Conservation (phyloP, 805 yeast genomes). For the Candida koratica region DNA sequence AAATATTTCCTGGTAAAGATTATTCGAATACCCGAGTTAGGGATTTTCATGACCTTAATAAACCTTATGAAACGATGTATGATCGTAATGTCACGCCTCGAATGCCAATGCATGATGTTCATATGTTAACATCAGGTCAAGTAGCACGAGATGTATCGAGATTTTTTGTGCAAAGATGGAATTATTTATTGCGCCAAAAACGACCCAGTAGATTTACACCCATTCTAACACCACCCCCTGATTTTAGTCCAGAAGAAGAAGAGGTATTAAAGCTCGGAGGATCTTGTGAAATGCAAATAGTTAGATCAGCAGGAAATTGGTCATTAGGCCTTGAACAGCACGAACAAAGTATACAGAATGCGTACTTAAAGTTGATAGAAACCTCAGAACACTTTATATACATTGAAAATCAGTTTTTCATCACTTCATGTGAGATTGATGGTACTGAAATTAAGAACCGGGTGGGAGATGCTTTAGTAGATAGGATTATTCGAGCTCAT, state of each 20-base stretch:
- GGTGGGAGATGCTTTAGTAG: conserved; percentile 97
- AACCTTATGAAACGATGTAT: conserved; percentile 89
- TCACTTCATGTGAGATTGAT: conserved; percentile 83
- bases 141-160: conserved; percentile 89
- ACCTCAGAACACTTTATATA: conserved; percentile 89
- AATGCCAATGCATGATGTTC: conserved; percentile 99
- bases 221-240: conserved; percentile 86
- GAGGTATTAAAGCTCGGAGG: conserved; percentile 59
- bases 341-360: conserved; percentile 89
- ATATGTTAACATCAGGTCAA: conserved; percentile 92
- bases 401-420: conserved; percentile 92
- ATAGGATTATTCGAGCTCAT: conserved; percentile 86
- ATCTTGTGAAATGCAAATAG: conserved; percentile 84
- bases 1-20: conserved; percentile 93
- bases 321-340: conserved; percentile 81
- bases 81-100: conserved; percentile 78
- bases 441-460: conserved; percentile 81
- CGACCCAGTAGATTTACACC: conserved; percentile 95
- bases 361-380: conserved; percentile 86
- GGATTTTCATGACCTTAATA: conserved; percentile 76
- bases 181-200: conserved; percentile 85
- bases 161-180: conserved; percentile 98
- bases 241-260: conserved; percentile 70
- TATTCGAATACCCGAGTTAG: conserved; percentile 92
- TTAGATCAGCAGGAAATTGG: conserved; percentile 92